Base-by-base conservation (phyloP, 495 filamentous ascomycete genomes). In the Neurospora terricola region DNA sequence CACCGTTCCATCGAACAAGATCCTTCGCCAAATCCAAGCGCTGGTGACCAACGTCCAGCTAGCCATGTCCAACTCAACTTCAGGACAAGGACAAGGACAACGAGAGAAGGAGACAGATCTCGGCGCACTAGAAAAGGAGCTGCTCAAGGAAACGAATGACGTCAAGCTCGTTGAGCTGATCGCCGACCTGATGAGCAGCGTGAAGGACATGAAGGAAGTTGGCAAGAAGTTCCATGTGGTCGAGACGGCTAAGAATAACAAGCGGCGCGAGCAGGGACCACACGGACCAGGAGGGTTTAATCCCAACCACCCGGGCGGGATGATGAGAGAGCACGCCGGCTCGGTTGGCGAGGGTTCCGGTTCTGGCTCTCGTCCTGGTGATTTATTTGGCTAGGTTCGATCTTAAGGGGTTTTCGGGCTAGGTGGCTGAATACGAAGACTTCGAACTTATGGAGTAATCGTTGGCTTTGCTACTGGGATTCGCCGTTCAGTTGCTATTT, bases 121-220 rank as follows among this genome's bases (percentile, higher is more conserved):
- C 8, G 75, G 82, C 38, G 83, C 84, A 0, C 90, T 90, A 66
- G 80, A 87, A 66, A 81, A 82, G 69, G 90, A 92, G 78, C 84
- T 89, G 16, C 77, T 88, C 38, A 86, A 89, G 5, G 91, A 96
- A 81, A 85, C 87, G 71, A 93, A 92, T 74, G 93, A 97, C 74
- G 93, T 97, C 43, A 84, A 89, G 54, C 84, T 97, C 0, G 86
- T 94, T 69, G 85, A 87, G 9, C 80, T 98, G 4, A 85, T 97
- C 4, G 88, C 92, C 42, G 84, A 86, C 66, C 82, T 97, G 38
- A 87, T 92, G 36, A 82, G 89, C 71, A 91, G 88, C 72, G 83
- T 93, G 30, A 88, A 87, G 76, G 87, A 90, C 59, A 87, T 91
- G 30, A 84, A 90, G 42, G 90, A 91, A 54, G 80, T 92, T 14